Base-by-base conservation (phyloP, 1,139 yeast genomes). In the Pichia sp. region DNA sequence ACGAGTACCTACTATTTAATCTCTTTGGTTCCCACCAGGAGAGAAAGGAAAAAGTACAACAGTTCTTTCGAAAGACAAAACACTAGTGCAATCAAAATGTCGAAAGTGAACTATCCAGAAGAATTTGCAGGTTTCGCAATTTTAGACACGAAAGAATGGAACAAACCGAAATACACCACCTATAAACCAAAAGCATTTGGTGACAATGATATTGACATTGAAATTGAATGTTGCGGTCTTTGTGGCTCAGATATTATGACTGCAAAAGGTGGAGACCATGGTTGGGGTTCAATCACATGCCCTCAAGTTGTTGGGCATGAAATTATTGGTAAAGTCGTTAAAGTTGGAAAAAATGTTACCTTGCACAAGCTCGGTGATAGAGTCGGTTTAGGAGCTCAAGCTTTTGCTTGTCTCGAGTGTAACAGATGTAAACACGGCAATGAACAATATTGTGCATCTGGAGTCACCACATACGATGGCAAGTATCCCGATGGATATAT, bases 361-460 rank as follows among this genome's bases (percentile, higher is more conserved):
- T 54, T 62, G 36, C 63, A 74, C 58, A 71, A 72, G 57, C 53
- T 73, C 23, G 85, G 85, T 40, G 79, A 79, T 53, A 64, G 77
- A 49, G 85, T 78, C 34, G 85, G 85, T 43, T 66, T 76, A 47
- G 85, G 85, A 51, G 81, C 84, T 38, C 68, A 67, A 43, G 66
- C 70, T 39, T 65, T 62, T 42, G 62, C 76, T 16, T 80, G 85
- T 64, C 51, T 60, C 27, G 54, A 59, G 16, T 80, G 85, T 62
- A 53, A 58, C 44, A 60, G 72, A 52, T 80, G 85, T 62, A 52
- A 59, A 33, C 45, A 48, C 40, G 68, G 66, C 51, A 65, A 72
- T 54, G 81, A 77, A 55, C 77, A 71, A 49, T 74, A 74, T 65
- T 79, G 84, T 56, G 38, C 58, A 10, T 55, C 49, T 36, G 53